These are phyloP conservation scores for Solanum pimpinellifolium DNA, from an alignment of 257 asterid species.

Conservation along the genomic window DNA sequence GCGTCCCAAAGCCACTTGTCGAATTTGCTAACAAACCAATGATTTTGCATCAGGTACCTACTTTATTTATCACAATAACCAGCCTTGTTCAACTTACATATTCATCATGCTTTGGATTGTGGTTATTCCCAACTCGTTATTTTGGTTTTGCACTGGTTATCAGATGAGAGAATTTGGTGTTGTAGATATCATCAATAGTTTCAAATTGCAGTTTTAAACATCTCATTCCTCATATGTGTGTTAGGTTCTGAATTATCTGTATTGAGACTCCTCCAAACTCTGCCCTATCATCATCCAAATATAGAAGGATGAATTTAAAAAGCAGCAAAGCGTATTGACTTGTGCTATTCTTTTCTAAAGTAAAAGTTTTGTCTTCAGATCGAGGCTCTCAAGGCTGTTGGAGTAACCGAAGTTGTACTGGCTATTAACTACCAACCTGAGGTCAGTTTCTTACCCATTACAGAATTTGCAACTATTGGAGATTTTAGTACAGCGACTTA, in stretches of 20 bases:
- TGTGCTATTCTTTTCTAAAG: background rate
- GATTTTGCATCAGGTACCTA: slow-evolving; percentile 67
- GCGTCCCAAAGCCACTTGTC: slow-evolving; percentile 70
- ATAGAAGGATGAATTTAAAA: background rate
- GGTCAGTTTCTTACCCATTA: slow-evolving; percentile 18
- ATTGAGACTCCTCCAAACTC: background rate
- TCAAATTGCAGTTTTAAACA: background rate
- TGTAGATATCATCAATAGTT: background rate
- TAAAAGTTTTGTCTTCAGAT: slow-evolving; percentile 28
- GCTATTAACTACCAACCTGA: slow-evolving; percentile 88
- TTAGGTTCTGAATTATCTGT: background rate
- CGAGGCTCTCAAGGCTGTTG: slow-evolving; percentile 70
- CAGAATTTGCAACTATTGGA: background rate
- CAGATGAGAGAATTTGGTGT: background rate
- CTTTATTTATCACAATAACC: background rate
- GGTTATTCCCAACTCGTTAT: background rate
- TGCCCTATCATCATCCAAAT: background rate
- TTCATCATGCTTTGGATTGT: background rate
- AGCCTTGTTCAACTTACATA: background rate
- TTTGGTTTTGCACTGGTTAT: background rate
- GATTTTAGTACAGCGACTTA: background rate
- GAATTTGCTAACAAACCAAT: slow-evolving; percentile 77
- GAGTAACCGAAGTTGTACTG: slow-evolving; percentile 76
- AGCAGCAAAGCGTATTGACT: background rate
- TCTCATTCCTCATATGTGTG: background rate